Conservation (phyloP, 768 basidiomycete genomes). For the Boletus patriciae region DNA sequence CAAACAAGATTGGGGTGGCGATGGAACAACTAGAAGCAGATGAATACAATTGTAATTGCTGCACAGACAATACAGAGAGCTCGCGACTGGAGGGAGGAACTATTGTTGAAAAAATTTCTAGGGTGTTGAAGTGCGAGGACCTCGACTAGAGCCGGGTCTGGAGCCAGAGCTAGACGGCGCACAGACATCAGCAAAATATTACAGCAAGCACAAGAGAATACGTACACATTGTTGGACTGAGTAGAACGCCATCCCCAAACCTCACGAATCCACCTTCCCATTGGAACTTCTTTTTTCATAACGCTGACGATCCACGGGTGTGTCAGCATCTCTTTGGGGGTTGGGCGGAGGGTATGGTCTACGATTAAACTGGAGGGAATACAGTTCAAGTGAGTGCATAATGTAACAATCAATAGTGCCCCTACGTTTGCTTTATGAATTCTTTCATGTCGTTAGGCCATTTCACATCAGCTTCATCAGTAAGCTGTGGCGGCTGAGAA, state of each 20-base stretch:
- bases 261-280: slow-evolving; percentile 85
- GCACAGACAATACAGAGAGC: slow-evolving; percentile 17
- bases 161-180: slow-evolving; percentile 20
- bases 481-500: slow-evolving; percentile 73
- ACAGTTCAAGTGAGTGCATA: slow-evolving; percentile 2
- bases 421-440: slow-evolving; percentile 84
- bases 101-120: slow-evolving; percentile 19
- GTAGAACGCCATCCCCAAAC: slow-evolving; percentile 76
- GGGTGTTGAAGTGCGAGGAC: slow-evolving; percentile 24
- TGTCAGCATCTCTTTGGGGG: slow-evolving; percentile 76
- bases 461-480: slow-evolving; percentile 61
- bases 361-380: slow-evolving; percentile 60
- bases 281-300: slow-evolving; percentile 82
- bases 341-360: slow-evolving; percentile 66
- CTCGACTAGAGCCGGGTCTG: slow-evolving; percentile 33
- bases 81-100: not conserved
- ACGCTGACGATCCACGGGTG: slow-evolving; percentile 81
- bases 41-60: slow-evolving; percentile 23
- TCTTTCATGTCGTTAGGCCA: slow-evolving; percentile 91
- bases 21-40: slow-evolving; percentile 15
- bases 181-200: not conserved
- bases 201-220: not conserved
- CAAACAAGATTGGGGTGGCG: slow-evolving; percentile 14
- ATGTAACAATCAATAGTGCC: slow-evolving; percentile 11
- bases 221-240: slow-evolving; percentile 28